These are phyloP conservation scores for Lactifluus hygrophoroides DNA, from an alignment of 768 basidiomycete genomes.

Conservation along the genomic window DNA sequence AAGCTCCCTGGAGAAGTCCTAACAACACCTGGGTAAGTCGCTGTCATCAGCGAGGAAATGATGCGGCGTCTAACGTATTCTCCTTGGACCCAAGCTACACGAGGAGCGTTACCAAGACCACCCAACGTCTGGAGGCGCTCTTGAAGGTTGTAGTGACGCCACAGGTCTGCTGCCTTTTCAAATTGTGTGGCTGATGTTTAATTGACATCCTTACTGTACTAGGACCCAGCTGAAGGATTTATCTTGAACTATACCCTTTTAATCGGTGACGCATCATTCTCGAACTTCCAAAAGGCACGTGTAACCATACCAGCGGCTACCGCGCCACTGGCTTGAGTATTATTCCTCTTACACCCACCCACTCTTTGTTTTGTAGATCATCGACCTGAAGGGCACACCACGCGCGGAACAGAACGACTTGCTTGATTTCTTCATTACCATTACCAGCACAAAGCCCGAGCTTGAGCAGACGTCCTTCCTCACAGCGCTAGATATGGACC, in stretches of 20 bases:
- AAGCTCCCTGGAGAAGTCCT: constrained; percentile 74
- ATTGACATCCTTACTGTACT: constrained; percentile 4
- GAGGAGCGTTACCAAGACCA: constrained; percentile 71
- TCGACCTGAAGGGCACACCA: constrained; percentile 90
- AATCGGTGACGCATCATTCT: constrained; percentile 90
- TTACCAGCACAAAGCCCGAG: constrained; percentile 87
- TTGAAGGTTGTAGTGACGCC: constrained; percentile 95
- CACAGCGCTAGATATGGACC: constrained; percentile 93
- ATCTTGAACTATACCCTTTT: constrained; percentile 92
- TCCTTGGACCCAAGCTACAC: constrained; percentile 52
- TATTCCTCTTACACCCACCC: background rate
- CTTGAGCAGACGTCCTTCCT: constrained; percentile 89
- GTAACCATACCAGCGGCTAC: background rate
- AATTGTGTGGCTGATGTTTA: background rate
- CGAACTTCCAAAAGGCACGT: constrained; percentile 93
- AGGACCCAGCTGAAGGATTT: constrained; percentile 92
- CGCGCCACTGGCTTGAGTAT: background rate
- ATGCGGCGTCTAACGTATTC: constrained; percentile 3
- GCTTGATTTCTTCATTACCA: constrained; percentile 83
- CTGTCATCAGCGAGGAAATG: background rate
- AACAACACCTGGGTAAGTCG: constrained; percentile 43
- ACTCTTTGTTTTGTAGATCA: constrained; percentile 63
- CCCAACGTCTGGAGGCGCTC: constrained; percentile 77
- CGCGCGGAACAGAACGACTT: constrained; percentile 81
- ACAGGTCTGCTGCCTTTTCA: constrained; percentile 43